Base-by-base conservation (phyloP, 768 basidiomycete species). In the Mycena leptocephala region DNA sequence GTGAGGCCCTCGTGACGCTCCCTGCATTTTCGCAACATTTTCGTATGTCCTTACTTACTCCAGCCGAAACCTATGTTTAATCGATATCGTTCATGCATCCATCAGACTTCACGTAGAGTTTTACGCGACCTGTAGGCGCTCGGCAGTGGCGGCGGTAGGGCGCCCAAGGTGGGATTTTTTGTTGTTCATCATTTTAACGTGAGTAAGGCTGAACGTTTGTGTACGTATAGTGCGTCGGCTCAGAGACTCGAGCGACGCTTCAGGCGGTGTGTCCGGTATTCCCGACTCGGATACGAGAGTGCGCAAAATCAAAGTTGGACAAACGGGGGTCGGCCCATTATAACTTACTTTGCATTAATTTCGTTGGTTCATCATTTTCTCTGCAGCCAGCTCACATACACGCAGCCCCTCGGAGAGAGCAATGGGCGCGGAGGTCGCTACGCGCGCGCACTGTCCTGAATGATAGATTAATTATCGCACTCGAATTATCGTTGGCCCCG, bases 371-470 rank as follows among this genome's bases (percentile, higher is more conserved):
- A 70, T 70, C 68, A 70, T 62, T 41, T 39, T 33, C n/a, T 22
- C n/a, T 22, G 22, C n/a, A 8, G 35, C 24, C 35, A 67, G n/a
- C 35, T 53, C 32, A 30, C 41, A 41, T 28, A 11, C 22, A 6
- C 16, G 22, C n/a, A 37, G n/a, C 35, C 35, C 59, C 58, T n/a
- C 59, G 59, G 59, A 62, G 46, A 33, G 56, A 59, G 55, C 41
- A 70, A 30, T 58, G 64, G n/a, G 46, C 22, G 51, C 51, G 67
- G 37, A 59, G 68, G 56, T 58, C 46, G 46, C 70, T 48, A 70
- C 46, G 46, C 20, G 59, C 70, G 70, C 70, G 70, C 70, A 62
- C 22, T 70, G 70, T 62, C 32, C 68, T 43, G 39, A 48, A n/a
- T 51, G 64, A 65, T 65, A 51, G 22, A 65, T 65, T 46, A 64